Conservation (phyloP, 2,329 filamentous ascomycete species). For the Ascochyta lentis region DNA sequence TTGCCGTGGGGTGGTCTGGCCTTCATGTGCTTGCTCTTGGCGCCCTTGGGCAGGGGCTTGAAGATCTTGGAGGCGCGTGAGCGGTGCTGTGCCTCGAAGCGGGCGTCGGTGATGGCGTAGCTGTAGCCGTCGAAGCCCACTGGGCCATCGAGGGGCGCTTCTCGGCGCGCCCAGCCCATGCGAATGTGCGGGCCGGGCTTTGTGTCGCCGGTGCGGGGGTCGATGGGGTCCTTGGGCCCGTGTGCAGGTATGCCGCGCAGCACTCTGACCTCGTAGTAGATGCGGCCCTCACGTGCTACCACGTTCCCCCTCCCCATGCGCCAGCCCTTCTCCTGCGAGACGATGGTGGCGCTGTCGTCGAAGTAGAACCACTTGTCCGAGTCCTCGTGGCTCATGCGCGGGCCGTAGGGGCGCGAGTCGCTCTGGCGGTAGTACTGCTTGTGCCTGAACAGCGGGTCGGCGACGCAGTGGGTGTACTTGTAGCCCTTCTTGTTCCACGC, state of each 20-base stretch:
- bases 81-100: constrained; percentile 91
- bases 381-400: constrained; percentile 92
- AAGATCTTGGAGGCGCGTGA: constrained; percentile 90
- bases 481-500: constrained; percentile 75
- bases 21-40: constrained; percentile 51
- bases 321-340: constrained; percentile 93
- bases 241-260: constrained; percentile 72
- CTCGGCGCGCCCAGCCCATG: constrained; percentile 83
- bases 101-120: constrained; percentile 88
- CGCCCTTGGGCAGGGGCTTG: constrained; percentile 48
- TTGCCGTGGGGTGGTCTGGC: constrained; percentile 44
- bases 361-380: constrained; percentile 85
- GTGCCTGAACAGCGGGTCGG: constrained; percentile 84
- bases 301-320: constrained; percentile 91
- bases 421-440: constrained; percentile 89
- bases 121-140: constrained; percentile 92
- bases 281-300: constrained; percentile 83
- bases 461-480: constrained; percentile 88
- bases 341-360: constrained; percentile 72
- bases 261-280: constrained; percentile 94
- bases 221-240: constrained; percentile 48
- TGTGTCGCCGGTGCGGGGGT: constrained; percentile 44
- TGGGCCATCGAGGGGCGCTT: constrained; percentile 81
- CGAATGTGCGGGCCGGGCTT: constrained; percentile 70
- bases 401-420: constrained; percentile 81